Percentiles rank a stretch among this genome's conserved stretches.
These are phyloP conservation scores for Mallotus japonicus DNA, from an alignment of 441 rosid species.

Conservation along the genomic window DNA sequence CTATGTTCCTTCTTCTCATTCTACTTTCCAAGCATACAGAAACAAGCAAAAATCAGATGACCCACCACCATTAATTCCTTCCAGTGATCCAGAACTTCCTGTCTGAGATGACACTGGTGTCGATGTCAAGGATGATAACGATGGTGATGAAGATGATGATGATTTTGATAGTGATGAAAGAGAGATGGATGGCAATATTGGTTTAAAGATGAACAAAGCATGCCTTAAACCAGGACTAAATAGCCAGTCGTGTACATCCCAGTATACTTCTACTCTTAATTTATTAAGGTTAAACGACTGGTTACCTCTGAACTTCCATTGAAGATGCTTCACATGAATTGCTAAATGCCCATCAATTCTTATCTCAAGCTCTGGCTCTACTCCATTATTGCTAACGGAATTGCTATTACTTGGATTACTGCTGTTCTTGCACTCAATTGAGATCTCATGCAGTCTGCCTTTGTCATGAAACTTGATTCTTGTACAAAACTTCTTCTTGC, in stretches of 20 bases:
- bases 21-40: slow-evolving; percentile 93
- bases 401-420: slow-evolving; percentile 9
- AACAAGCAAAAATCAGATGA: slow-evolving; percentile 64
- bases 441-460: slow-evolving; percentile 42
- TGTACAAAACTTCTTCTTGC: slow-evolving; percentile 44
- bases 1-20: slow-evolving; percentile 29
- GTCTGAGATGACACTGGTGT: slow-evolving; percentile 32
- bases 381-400: slow-evolving; percentile 19
- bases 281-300: slow-evolving; percentile 57
- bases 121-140: slow-evolving; percentile 29
- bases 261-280: slow-evolving; percentile 62
- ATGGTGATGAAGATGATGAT: slow-evolving; percentile 32
- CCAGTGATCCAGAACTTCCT: slow-evolving; percentile 36
- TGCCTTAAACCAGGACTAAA: slow-evolving; percentile 64
- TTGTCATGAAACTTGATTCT: slow-evolving; percentile 42
- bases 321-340: slow-evolving; percentile 70
- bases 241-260: slow-evolving; percentile 92
- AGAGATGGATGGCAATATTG: slow-evolving; percentile 32
- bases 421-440: slow-evolving; percentile 46
- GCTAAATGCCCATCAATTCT: slow-evolving; percentile 71
- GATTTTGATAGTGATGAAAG: slow-evolving; percentile 24
- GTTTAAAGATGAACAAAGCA: slow-evolving; percentile 75
- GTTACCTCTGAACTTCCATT: slow-evolving; percentile 87
- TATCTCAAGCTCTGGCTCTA: slow-evolving; percentile 70
- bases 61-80: slow-evolving; percentile 34